Evolutionary conservation across 768 basidiomycete species (phyloP).

Genomic region (Tricholoma sp.): DNA sequence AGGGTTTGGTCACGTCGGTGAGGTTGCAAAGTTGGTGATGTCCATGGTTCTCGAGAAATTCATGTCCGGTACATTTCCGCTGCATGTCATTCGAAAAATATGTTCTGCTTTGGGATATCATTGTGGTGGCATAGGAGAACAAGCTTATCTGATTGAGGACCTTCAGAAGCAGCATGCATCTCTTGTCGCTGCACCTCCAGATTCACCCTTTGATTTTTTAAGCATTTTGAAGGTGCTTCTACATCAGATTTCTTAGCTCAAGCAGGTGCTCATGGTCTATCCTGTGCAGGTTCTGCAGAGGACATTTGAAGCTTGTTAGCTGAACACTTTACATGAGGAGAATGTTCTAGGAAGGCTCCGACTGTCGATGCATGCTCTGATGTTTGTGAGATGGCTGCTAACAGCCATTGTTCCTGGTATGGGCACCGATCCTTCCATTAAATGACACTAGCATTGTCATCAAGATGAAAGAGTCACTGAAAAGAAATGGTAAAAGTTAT

Average conservation of each 20-base stretch:
- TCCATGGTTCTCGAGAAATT: background rate
- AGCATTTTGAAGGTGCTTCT: background rate
- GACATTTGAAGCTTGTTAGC: background rate
- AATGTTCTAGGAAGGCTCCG: background rate
- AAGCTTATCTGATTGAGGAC: background rate
- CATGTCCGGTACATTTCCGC: background rate
- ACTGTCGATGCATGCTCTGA: background rate
- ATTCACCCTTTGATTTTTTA: background rate
- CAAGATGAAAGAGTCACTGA: no score
- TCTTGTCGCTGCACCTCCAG: background rate
- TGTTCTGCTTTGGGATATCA: background rate
- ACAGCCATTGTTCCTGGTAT: no score
- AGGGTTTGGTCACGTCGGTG: no score
- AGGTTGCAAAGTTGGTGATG: no score
- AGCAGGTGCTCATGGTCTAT: background rate
- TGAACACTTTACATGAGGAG: background rate
- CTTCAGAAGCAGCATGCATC: background rate
- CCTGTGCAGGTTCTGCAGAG: background rate
- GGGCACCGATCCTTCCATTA: no score
- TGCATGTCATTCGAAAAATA: background rate
- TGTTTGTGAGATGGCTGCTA: background rate
- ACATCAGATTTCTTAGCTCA: background rate
- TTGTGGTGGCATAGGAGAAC: background rate
- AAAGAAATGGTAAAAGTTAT: no score
- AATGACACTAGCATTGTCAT: no score